phyloP scores from a whole-genome alignment of 2,329 filamentous ascomycete species.

The Ophiosphaerella korrae region DNA sequence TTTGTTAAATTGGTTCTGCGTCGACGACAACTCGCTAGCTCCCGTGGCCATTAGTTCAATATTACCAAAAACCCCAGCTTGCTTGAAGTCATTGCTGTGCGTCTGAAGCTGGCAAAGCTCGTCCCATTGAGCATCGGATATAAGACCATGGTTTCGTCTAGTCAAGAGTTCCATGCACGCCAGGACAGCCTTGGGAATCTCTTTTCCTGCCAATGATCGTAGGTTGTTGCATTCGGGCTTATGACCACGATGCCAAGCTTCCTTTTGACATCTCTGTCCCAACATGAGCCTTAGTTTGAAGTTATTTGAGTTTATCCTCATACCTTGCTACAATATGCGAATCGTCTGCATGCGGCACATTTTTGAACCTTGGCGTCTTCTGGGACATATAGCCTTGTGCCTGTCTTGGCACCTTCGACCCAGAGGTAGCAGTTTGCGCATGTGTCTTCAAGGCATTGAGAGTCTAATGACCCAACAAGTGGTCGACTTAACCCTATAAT shows the following conservation, averaged over 20 bases:
- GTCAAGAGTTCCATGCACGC: slow-evolving; percentile 61
- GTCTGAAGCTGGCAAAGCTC: slow-evolving; percentile 53
- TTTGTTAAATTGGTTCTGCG: slow-evolving; percentile 47
- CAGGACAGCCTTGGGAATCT: slow-evolving; percentile 61
- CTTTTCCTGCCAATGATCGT: slow-evolving; percentile 47
- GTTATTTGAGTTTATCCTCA: background rate
- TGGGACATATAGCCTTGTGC: slow-evolving; percentile 40
- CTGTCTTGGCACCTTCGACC: slow-evolving; percentile 38
- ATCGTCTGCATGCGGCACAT: slow-evolving; percentile 63
- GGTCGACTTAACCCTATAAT: slow-evolving; percentile 58
- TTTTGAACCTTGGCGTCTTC: slow-evolving; percentile 52
- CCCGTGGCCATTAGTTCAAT: slow-evolving; percentile 61
- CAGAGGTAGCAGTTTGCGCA: slow-evolving; percentile 64
- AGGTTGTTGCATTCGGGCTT: slow-evolving; percentile 64
- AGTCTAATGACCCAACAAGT: slow-evolving; percentile 61
- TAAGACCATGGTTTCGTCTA: slow-evolving; percentile 46
- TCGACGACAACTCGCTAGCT: slow-evolving; percentile 58
- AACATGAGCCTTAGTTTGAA: slow-evolving; percentile 6
- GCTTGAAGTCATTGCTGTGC: slow-evolving; percentile 56
- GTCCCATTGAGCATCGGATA: slow-evolving; percentile 49
- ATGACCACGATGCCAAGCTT: slow-evolving; percentile 64
- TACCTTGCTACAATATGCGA: slow-evolving; percentile 66
- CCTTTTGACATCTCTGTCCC: slow-evolving; percentile 60
- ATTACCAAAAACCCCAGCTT: slow-evolving; percentile 50
- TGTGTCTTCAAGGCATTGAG: slow-evolving; percentile 56